Evolutionary conservation across 176 grass and related monocot species (phyloP).

Genomic region (Musa itinerans): DNA sequence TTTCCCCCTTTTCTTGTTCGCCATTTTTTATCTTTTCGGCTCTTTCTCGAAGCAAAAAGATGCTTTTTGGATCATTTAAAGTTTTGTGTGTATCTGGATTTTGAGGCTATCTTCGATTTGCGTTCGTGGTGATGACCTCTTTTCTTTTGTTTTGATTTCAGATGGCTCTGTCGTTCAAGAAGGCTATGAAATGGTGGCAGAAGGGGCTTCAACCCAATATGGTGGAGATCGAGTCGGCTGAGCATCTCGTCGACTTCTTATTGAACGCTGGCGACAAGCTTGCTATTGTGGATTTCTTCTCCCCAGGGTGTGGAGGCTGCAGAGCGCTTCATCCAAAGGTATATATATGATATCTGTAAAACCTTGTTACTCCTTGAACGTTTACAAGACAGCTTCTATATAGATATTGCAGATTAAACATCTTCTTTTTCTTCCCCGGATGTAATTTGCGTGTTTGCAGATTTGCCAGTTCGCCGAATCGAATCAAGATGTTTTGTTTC

Average conservation of each 20-base stretch:
- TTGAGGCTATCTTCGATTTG: neutral
- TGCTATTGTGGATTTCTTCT: slow-evolving; percentile 84
- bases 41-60: neutral
- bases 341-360: neutral
- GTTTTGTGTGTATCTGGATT: neutral
- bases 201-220: slow-evolving; percentile 74
- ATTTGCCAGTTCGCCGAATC: slow-evolving; percentile 75
- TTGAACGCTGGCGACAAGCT: slow-evolving; percentile 60
- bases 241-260: slow-evolving; percentile 63
- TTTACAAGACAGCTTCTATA: no score
- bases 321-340: slow-evolving; percentile 94
- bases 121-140: slow-evolving; percentile 13
- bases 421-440: neutral
- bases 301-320: slow-evolving; percentile 82
- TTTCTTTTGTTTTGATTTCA: slow-evolving; percentile 16
- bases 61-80: neutral
- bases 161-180: slow-evolving; percentile 58
- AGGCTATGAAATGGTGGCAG: slow-evolving; percentile 78
- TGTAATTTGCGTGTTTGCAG: slow-evolving; percentile 20
- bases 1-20: neutral
- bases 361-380: no score
- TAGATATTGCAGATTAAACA: no score
- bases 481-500: slow-evolving; percentile 67
- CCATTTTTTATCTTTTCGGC: neutral
- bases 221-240: slow-evolving; percentile 69